Percentiles rank a stretch among this genome's conserved stretches.
phyloP scores from a whole-genome alignment of 129 eudicot species.

The sunflower (Helianthus annuus) region DNA sequence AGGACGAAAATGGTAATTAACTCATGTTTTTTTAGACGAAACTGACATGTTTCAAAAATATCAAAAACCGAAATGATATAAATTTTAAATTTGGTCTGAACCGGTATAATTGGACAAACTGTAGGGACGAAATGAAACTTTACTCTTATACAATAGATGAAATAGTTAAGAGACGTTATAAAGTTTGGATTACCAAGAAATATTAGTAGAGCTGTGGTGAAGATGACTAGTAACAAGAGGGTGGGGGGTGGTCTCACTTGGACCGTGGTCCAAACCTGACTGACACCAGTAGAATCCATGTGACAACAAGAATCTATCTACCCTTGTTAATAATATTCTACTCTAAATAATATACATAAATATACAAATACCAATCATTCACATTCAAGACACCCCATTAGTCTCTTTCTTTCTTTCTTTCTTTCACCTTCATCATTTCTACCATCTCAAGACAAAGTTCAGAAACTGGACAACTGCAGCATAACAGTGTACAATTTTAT shows the following conservation, averaged over 20 bases:
- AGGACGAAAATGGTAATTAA: too few relatives aligned
- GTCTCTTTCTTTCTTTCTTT: too few relatives aligned
- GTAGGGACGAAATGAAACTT: too few relatives aligned
- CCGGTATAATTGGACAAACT: too few relatives aligned
- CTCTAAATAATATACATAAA: neutral
- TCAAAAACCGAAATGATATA: too few relatives aligned
- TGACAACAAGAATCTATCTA: constrained; percentile 44
- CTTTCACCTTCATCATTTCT: constrained; percentile 33
- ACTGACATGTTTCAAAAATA: too few relatives aligned
- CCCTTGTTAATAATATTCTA: constrained; percentile 1
- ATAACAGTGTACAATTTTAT: constrained; percentile 30
- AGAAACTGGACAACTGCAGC: constrained; percentile 26
- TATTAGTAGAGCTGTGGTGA: constrained; percentile 45
- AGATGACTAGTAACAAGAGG: constrained; percentile 41
- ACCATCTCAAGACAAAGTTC: constrained; percentile 26
- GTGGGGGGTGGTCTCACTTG: constrained; percentile 47
- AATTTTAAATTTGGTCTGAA: too few relatives aligned
- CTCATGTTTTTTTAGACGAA: too few relatives aligned
- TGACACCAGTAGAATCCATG: constrained; percentile 66
- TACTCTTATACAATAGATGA: neutral
- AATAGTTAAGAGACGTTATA: neutral
- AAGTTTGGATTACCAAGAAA: constrained; percentile 4
- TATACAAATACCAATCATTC: constrained; percentile 43
- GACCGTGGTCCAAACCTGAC: constrained; percentile 83
- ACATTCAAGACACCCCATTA: constrained; percentile 26